A percentile compares a stretch with the other conserved stretches of the same genome.
Conservation (phyloP, 2,329 filamentous ascomycete species). For the Fusarium tupiense region DNA sequence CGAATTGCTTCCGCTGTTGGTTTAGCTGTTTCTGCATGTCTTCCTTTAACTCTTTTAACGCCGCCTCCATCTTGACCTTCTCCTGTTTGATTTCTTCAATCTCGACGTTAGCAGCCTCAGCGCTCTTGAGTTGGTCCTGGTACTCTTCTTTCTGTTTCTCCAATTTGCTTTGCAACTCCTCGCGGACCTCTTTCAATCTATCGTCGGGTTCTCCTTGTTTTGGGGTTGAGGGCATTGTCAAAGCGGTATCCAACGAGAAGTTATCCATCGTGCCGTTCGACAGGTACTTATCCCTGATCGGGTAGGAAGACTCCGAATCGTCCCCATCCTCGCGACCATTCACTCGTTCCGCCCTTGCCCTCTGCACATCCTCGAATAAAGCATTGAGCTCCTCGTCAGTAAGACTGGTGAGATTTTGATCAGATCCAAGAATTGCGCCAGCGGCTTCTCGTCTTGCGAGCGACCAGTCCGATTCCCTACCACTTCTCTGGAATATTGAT, state of each 20-base stretch:
- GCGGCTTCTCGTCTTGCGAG: constrained; percentile 94
- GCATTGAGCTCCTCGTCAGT: constrained; percentile 95
- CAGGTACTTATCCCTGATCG: constrained; percentile 92
- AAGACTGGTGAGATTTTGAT: constrained; percentile 89
- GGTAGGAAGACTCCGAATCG: constrained; percentile 92
- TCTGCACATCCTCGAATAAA: constrained; percentile 92
- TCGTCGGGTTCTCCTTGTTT: constrained; percentile 81
- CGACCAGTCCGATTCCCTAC: constrained; percentile 92
- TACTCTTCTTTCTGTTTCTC: constrained; percentile 88
- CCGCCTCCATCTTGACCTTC: constrained; percentile 86
- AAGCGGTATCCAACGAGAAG: constrained; percentile 90
- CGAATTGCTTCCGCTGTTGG: constrained; percentile 84
- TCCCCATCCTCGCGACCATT: constrained; percentile 82
- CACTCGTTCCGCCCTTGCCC: constrained; percentile 80
- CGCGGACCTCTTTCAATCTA: constrained; percentile 75
- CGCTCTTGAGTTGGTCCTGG: constrained; percentile 77
- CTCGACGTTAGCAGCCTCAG: constrained; percentile 79
- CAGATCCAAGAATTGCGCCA: constrained; percentile 85
- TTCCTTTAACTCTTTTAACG: constrained; percentile 78
- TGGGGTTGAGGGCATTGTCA: constrained; percentile 95
- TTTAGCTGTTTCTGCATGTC: constrained; percentile 90
- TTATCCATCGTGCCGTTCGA: constrained; percentile 95
- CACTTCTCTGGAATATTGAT: constrained; percentile 69
- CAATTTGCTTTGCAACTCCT: constrained; percentile 85
- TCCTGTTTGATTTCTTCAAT: constrained; percentile 86